Base-by-base conservation (phyloP, 345 rosid genomes). In the Aquilaria sinensis region DNA sequence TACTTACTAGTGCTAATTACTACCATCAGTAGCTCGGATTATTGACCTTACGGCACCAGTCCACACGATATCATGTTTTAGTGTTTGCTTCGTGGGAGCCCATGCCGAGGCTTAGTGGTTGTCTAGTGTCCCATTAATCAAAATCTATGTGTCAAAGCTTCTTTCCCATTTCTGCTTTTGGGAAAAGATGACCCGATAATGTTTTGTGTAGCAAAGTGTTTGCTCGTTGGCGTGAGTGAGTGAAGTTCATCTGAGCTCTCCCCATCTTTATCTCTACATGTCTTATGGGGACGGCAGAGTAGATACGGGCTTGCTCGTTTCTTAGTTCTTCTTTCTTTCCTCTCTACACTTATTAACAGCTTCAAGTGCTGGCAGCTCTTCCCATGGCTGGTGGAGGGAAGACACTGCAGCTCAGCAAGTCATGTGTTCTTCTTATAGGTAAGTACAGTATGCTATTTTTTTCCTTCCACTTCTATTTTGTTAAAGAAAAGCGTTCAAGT, bases 351-450 rank as follows among this genome's bases (percentile, higher is more conserved):
- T 23, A 23, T 23, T 23, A 23, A 23, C 23, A 23, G 23, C 37
- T 41, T 50, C 33, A 31, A 23, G 23, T 23, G 23, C 23, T 23
- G 23, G 23, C 23, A 23, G 23, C 23, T 23, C 23, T 37, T 37
- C 3, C 43, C 65, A 76, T 74, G 92, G 76, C 78, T 31, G 77
- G 43, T 37, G 5, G 72, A 70, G 74, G 59, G 53, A 72, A 62
- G 60, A 46, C 56, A 10, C 70, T 55, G 49, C 78, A 85, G 46
- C 83, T 89, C 54, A 81, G 83, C 75, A 85, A 62, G 69, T 68
- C 97, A 29, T 87, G 97, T 61, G 59, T 74, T 67, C 85, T 90
- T 60, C 97, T 93, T 55, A 93, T 93, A 72, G 90, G 95, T 85
- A 79, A 67, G 15, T 51, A 15, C 37, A 14, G 16, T 13, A 23